Percentiles rank a stretch among this genome's conserved stretches.
These are phyloP conservation scores for Ophiostoma australiae DNA, from an alignment of 2,329 filamentous ascomycete species.

Conservation along the genomic window DNA sequence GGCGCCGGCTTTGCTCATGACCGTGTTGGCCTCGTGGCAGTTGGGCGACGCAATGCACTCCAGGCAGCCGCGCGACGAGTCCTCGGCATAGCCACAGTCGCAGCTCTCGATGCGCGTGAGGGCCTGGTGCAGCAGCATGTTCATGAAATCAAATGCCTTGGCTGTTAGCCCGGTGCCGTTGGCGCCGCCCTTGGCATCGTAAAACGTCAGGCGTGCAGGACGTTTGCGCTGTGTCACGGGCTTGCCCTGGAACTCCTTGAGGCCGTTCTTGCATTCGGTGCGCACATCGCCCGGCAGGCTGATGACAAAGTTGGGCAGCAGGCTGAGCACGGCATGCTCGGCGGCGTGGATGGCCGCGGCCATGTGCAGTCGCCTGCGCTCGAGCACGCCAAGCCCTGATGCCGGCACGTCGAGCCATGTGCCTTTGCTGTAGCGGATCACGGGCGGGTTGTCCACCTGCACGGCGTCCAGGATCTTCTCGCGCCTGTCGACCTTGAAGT, in stretches of 20 bases:
- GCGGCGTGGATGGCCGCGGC: conserved; percentile 91
- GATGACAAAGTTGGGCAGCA: conserved; percentile 88
- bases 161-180: conserved; percentile 80
- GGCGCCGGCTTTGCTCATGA: conserved; percentile 89
- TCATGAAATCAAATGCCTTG: conserved; percentile 91
- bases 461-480: conserved; percentile 85
- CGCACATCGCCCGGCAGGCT: conserved; percentile 85
- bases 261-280: conserved; percentile 85
- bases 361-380: conserved; percentile 66
- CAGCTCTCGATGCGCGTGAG: conserved; percentile 72
- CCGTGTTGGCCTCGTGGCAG: conserved; percentile 81
- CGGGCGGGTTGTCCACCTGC: conserved; percentile 86
- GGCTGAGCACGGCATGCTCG: conserved; percentile 79
- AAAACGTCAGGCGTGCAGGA: conserved; percentile 85
- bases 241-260: conserved; percentile 71
- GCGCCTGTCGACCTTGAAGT: conserved; percentile 91
- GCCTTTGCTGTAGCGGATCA: conserved; percentile 77
- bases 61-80: conserved; percentile 83
- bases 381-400: conserved; percentile 70
- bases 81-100: conserved; percentile 61
- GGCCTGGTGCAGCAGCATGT: conserved; percentile 70
- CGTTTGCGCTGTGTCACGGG: conserved; percentile 61
- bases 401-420: conserved; percentile 94
- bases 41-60: conserved; percentile 84
- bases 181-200: conserved; percentile 86